phyloP scores from a whole-genome alignment of 2,329 filamentous ascomycete species.

The Fusarium cyanostomum region DNA sequence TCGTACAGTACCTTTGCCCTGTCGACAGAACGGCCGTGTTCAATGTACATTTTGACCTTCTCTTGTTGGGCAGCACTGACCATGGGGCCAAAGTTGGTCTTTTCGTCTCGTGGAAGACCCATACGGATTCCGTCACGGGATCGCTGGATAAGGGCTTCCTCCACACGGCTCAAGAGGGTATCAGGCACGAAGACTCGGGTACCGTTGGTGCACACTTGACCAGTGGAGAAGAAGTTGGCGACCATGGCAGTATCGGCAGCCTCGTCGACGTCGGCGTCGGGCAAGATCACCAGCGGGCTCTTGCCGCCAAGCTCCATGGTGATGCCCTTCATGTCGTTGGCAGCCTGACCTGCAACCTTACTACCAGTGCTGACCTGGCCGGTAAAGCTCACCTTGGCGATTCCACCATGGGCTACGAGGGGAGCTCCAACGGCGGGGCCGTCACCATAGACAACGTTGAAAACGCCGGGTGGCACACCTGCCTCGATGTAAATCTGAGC shows the following conservation, averaged over 20 bases:
- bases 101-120: conserved; percentile 75
- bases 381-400: conserved; percentile 91
- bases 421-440: conserved; percentile 77
- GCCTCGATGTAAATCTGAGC: conserved; percentile 82
- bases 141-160: conserved; percentile 66
- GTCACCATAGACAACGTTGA: conserved; percentile 86
- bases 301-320: conserved; percentile 95
- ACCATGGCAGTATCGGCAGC: conserved; percentile 94
- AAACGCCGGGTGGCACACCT: conserved; percentile 82
- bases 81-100: conserved; percentile 85
- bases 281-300: conserved; percentile 80
- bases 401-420: conserved; percentile 74
- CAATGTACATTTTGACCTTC: conserved; percentile 82
- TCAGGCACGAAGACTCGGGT: conserved; percentile 85
- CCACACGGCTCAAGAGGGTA: conserved; percentile 72
- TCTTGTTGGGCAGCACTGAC: conserved; percentile 78
- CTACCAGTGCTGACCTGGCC: conserved; percentile 85
- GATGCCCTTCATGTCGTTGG: conserved; percentile 85
- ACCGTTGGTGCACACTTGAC: conserved; percentile 93
- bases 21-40: conserved; percentile 77
- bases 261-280: conserved; percentile 79
- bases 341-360: conserved; percentile 81
- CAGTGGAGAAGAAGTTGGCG: conserved; percentile 91
- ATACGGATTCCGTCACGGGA: conserved; percentile 74
- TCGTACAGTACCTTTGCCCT: conserved; percentile 78